Percentiles rank a stretch among this genome's conserved stretches.
phyloP scores from a whole-genome alignment of 2,329 filamentous ascomycete species.

The Fusarium dlaminii region DNA sequence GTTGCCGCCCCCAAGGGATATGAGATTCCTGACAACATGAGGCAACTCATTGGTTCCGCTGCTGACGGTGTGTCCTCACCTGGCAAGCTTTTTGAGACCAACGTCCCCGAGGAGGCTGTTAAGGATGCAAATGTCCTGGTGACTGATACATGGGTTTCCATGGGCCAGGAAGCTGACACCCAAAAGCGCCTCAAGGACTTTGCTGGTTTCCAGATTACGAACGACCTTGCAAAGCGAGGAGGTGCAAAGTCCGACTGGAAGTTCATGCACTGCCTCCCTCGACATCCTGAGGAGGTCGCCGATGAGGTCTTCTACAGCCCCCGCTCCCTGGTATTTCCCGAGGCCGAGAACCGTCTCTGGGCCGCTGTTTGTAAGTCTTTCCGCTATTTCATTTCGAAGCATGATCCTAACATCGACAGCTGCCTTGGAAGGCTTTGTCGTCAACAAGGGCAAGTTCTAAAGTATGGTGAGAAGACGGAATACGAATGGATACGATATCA shows the following conservation, averaged over 20 bases:
- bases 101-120: slow-evolving; percentile 83
- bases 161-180: slow-evolving; percentile 93
- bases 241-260: slow-evolving; percentile 91
- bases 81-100: slow-evolving; percentile 79
- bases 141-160: slow-evolving; percentile 98
- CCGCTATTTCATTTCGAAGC: neutral
- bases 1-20: slow-evolving; percentile 90
- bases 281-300: slow-evolving; percentile 90
- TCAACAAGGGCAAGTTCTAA: slow-evolving; percentile 86
- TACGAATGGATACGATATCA: slow-evolving; percentile 3
- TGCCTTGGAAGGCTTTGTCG: slow-evolving; percentile 86
- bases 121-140: slow-evolving; percentile 89
- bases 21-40: slow-evolving; percentile 80
- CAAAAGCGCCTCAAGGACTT: slow-evolving; percentile 83
- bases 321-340: slow-evolving; percentile 87
- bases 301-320: slow-evolving; percentile 94
- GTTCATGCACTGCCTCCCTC: slow-evolving; percentile 98
- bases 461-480: neutral
- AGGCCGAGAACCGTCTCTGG: slow-evolving; percentile 96
- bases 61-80: slow-evolving; percentile 64
- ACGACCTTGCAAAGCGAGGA: slow-evolving; percentile 81
- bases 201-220: slow-evolving; percentile 89
- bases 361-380: slow-evolving; percentile 75
- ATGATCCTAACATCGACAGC: slow-evolving; percentile 56
- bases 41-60: slow-evolving; percentile 73